Evolutionary conservation across 2,329 filamentous ascomycete species (phyloP), one percentile per base, ranked within the genome.

Genomic region (Pseudopithomyces chartarum): DNA sequence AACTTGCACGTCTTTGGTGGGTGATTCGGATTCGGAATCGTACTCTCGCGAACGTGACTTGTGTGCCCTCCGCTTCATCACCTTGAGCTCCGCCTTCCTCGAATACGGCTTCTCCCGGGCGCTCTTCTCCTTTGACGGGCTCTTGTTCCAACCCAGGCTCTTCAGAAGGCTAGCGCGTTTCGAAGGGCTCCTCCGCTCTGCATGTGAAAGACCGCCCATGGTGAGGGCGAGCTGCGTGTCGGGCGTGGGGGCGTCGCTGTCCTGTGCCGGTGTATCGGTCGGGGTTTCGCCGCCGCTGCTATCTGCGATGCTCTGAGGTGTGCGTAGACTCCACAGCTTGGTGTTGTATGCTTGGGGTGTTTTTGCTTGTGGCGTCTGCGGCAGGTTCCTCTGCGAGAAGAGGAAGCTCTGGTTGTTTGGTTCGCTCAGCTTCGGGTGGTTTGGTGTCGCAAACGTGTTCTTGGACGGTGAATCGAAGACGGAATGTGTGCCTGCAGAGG

Each of bases 261-360:
- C 79, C 34, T 73, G 67, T n/a, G 62, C 67, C 0, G 79, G 79
- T 3, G 79, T 80, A 8, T 47, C 44, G 57, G 77, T 77, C 0
- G 80, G 80, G 42, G 80, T 83, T 64, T 82, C 80, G 19, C 79
- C 80, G 49, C 79, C 80, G 55, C 79, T 81, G 54, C 78, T 79
- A 56, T 79, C 77, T 56, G 70, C 61, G 23, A 76, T 78, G 55
- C 61, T 73, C 29, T 63, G 55, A 13, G 73, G 73, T 13, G 72
- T 76, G 39, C 73, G 70, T 45, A 68, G 68, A 19, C 65, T 64
- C 71, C 71, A 74, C 56, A 73, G 75, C 6, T 69, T 55, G 2
- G 71, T 60, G 56, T 75, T 75, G 44, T 70, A 65, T 2, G 73
- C 59, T 55, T 70, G 69, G 12, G 76, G 76, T 6, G 71, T n/a